Evolutionary conservation across 192 early-diverging fungal genomes (phyloP), one percentile per base, ranked within the genome.

Genomic region (Entrophospora sp.): DNA sequence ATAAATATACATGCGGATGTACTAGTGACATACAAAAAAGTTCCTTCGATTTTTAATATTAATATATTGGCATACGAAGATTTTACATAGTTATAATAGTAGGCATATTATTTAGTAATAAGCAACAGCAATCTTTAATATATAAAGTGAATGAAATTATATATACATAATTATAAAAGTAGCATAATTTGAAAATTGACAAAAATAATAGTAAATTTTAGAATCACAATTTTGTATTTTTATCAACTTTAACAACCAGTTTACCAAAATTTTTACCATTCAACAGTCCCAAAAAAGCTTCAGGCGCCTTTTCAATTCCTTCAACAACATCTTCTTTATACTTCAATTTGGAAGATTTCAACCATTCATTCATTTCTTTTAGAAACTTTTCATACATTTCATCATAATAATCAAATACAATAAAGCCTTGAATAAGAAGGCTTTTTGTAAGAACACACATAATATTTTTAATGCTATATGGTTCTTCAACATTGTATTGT

Each of bases 181-280:
- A n/a, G n/a, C n/a, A n/a, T n/a, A n/a, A n/a, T n/a, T n/a, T n/a
- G n/a, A n/a, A n/a, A n/a, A n/a, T n/a, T n/a, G n/a, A n/a, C n/a
- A n/a, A n/a, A n/a, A n/a, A n/a, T n/a, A n/a, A n/a, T n/a, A n/a
- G n/a, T n/a, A n/a, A n/a, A n/a, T n/a, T n/a, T n/a, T n/a, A n/a
- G n/a, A n/a, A n/a, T n/a, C n/a, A n/a, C n/a, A n/a, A n/a, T n/a
- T n/a, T n/a, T n/a, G n/a, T n/a, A n/a, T n/a, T n/a, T n/a, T 73
- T 65, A 67, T 70, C 73, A 69, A 79, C 66, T 72, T 82, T 78
- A 49, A 87, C 79, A 36, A 83, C 73, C 25, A 75, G 62, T 75
- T 86, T 90, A 55, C 88, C 88, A 77, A 86, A 86, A 73, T 87
- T 87, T 25, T 75, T 82, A 59, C 87, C 89, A 2, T 76, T 63